phyloP scores from a whole-genome alignment of 148 eudicot species.

The Rhododendron ovatum region DNA sequence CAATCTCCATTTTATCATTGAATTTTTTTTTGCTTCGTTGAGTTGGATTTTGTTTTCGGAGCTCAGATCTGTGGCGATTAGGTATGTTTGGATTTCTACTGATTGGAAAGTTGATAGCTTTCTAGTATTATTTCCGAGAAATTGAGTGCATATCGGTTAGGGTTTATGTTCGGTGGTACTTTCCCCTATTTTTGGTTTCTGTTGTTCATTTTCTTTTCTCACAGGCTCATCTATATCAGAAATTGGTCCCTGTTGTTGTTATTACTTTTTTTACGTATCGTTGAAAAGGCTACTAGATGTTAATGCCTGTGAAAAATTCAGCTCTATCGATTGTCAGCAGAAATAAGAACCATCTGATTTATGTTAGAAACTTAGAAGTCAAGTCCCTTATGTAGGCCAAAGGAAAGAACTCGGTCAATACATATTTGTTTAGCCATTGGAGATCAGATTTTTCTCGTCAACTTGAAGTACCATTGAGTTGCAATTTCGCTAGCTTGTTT shows the following conservation, averaged over 20 bases:
- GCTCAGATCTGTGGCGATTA: constrained; percentile 1
- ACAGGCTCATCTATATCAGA: background rate
- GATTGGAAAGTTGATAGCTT: background rate
- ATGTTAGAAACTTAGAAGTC: background rate
- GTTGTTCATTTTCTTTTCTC: background rate
- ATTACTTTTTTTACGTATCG: background rate
- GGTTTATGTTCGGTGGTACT: background rate
- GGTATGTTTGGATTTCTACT: background rate
- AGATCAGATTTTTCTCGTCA: background rate
- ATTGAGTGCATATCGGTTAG: background rate
- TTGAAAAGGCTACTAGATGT: background rate
- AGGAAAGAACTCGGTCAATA: background rate
- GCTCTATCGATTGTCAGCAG: background rate
- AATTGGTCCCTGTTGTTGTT: background rate
- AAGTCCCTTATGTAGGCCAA: background rate
- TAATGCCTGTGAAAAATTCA: background rate
- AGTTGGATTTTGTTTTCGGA: background rate
- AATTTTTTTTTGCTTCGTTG: background rate
- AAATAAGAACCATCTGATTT: background rate
- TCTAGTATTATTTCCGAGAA: background rate
- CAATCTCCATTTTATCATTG: background rate
- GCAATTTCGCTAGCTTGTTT: background rate
- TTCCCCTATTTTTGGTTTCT: background rate
- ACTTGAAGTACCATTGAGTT: background rate
- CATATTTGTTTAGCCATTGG: too few species aligned